Evolutionary conservation across 352 stramenopile genomes (phyloP), one percentile per base, ranked within the genome.

Genomic region (Blastocystis sp.): DNA sequence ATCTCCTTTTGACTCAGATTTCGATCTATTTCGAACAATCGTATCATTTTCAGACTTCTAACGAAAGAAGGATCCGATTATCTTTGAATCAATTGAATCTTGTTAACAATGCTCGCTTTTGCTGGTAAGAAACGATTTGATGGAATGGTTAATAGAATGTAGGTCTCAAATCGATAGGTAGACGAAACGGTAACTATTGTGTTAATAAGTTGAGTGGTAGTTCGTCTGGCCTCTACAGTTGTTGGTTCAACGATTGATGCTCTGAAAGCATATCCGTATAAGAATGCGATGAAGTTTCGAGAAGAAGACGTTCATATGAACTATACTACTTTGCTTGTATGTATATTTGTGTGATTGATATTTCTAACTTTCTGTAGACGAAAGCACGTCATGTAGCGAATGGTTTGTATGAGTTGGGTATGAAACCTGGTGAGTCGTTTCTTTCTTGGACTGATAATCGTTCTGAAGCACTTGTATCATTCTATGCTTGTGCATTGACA

Each of bases 401-500:
- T 33, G 73, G 73, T 70, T n/a, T 84, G n/a, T 84, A 84, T 40
- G 73, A 84, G 58, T 27, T 84, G 73, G 73, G 54, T 60, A 40
- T 84, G 27, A 66, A 84, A 33, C 73, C 73, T 84, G 73, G 73
- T 60, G 73, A 84, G 13, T 84, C 73, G 30, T 27, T 84, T 58
- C 17, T 70, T 35, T 13, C 58, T 60, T 84, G 73, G 73, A 84
- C 73, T 9, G 73, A 84, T 84, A 84, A 70, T 60, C 54, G 54
- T 40, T 84, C 73, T 24, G 73, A 84, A 19, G n/a, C 27, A 22
- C 27, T 84, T 19, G 33, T 44, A 30, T 70, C 73, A 3, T 84
- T 70, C 30, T 84, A 84, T 60, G 73, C 73, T 58, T 84, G 73
- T 70, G 40, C 73, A n/a, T 64, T 84, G 42, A 70, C 73, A 40